Evolutionary conservation across 2,329 filamentous ascomycete species (phyloP).

Genomic region (Nemania sp.): DNA sequence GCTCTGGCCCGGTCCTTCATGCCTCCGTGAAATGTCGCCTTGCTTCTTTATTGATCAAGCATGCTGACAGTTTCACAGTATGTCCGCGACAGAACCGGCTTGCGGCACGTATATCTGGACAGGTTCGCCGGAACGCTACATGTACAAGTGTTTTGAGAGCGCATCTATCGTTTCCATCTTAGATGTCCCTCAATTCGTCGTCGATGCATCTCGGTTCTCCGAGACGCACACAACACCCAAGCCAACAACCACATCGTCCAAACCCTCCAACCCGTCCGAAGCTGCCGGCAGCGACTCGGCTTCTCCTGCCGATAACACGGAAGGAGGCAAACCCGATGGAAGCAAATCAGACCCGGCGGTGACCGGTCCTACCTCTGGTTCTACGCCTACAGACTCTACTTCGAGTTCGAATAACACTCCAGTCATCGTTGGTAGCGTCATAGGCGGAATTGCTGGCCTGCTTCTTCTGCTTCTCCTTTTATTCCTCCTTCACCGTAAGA

Average conservation of each 20-base stretch:
- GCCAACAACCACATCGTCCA: constrained; percentile 17
- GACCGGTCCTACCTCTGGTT: not conserved
- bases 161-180: constrained; percentile 41
- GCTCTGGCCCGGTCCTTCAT: not conserved
- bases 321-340: not conserved
- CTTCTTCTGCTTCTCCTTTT: constrained; percentile 36
- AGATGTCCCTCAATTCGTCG: constrained; percentile 42
- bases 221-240: constrained; percentile 25
- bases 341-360: not conserved
- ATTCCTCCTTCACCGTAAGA: constrained; percentile 27
- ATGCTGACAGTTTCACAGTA: constrained; percentile 20
- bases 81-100: constrained; percentile 30
- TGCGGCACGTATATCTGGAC: constrained; percentile 48
- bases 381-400: not conserved
- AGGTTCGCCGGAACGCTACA: constrained; percentile 40
- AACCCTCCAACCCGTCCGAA: not conserved
- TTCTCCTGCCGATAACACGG: constrained; percentile 1
- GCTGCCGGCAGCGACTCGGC: constrained; percentile 7
- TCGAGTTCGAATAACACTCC: constrained; percentile 27
- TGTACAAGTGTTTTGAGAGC: constrained; percentile 43
- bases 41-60: not conserved
- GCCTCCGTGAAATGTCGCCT: not conserved
- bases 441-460: constrained; percentile 38
- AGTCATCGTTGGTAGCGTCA: constrained; percentile 40
- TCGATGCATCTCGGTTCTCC: constrained; percentile 39